Evolutionary conservation across 2,329 filamentous ascomycete species (phyloP), one percentile per base, ranked within the genome.

Genomic region (Neocatenulostroma microsporum): DNA sequence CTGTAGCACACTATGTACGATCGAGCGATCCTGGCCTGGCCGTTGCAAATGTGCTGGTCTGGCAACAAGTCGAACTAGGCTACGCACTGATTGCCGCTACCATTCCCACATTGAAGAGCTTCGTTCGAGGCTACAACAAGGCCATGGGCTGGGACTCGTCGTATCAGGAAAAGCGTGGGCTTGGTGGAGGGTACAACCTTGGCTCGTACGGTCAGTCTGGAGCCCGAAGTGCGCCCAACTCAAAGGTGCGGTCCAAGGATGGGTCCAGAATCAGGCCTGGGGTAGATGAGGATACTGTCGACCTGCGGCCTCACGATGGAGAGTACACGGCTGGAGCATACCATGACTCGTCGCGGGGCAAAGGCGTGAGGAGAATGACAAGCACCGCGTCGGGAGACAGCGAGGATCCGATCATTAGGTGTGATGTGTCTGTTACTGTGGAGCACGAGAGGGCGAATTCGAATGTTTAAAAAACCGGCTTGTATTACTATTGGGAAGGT

Each of bases 51-150:
- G 37, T 49, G 3, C 45, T 54, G 4, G 44, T 54, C 15, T 54
- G 46, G 47, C 53, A 51, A 30, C 47, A 54, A 45, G 42, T 52
- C 13, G 47, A 49, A n/a, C 42, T 56, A 11, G 49, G 49, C 36
- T 57, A 53, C 34, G 44, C 49, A 12, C 41, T 56, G 10, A 46
- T 55, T 19, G 45, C 54, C 10, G 50, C 53, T 23, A 55, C 53
- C 2, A 51, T 56, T 14, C 53, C 53, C 5, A 53, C 51, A 5
- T 26, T 56, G 13, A 51, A 53, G 23, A 47, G 48, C n/a, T 55
- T 56, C 39, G 48, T 56, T 10, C 37, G 48, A 11, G 48, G 43
- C 19, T 50, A 52, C 35, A 49, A 49, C 24, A 42, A 49, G 20
- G 48, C 48, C 6, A 45, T 52, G 36, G 48, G 49, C 3, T 47